Evolutionary conservation across 768 basidiomycete genomes (phyloP).

Genomic region (Steccherinum ochraceum): DNA sequence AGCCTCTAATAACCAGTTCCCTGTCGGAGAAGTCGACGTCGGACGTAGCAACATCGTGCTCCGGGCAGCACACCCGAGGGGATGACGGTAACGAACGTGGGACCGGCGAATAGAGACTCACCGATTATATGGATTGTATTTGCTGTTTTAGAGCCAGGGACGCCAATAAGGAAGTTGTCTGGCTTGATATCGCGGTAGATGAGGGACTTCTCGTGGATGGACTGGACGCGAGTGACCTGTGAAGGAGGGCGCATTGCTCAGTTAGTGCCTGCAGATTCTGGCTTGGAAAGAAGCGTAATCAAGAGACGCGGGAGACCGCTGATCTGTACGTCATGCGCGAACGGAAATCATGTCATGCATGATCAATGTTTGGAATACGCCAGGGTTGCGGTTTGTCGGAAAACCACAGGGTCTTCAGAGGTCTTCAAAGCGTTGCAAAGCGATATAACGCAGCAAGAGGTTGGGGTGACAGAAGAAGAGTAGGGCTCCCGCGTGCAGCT

Average conservation of each 20-base stretch:
- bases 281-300: neutral
- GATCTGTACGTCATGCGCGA: neutral
- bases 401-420: too few relatives aligned
- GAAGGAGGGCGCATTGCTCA: neutral
- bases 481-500: neutral
- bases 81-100: too few relatives aligned
- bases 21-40: too few relatives aligned
- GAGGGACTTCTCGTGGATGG: constrained; percentile 96
- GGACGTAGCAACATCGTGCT: too few relatives aligned
- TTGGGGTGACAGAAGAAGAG: neutral
- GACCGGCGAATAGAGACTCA: constrained; percentile 40
- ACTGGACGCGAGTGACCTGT: constrained; percentile 93
- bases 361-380: too few relatives aligned
- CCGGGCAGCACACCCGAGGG: neutral
- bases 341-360: too few relatives aligned
- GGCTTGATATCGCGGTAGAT: constrained; percentile 99
- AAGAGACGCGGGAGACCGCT: neutral
- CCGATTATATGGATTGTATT: constrained; percentile 86
- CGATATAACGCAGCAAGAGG: too few relatives aligned
- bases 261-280: too few relatives aligned
- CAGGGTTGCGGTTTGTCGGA: too few relatives aligned
- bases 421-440: too few relatives aligned
- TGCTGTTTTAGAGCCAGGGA: constrained; percentile 84
- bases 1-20: too few relatives aligned
- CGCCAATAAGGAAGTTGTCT: constrained; percentile 97